Conservation (phyloP, 768 basidiomycete species). For the Filobasidium wieringae region DNA sequence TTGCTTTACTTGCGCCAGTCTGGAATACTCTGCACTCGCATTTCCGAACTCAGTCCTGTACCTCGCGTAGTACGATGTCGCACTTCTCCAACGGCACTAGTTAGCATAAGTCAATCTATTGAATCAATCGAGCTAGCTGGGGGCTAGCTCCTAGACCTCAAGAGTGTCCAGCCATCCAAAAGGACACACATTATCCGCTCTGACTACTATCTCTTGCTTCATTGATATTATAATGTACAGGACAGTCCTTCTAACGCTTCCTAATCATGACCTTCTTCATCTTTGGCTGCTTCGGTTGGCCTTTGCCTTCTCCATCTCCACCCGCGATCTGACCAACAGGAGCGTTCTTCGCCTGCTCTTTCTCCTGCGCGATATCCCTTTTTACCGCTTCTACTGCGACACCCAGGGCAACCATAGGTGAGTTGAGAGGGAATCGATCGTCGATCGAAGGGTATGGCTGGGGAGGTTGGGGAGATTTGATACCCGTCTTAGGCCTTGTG, state of each 20-base stretch:
- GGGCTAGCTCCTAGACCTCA: too few relatives aligned
- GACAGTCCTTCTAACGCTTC: slow-evolving; percentile 25
- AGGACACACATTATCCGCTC: too few relatives aligned
- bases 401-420: slow-evolving; percentile 63
- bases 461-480: slow-evolving; percentile 60
- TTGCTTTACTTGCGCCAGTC: too few relatives aligned
- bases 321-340: slow-evolving; percentile 7
- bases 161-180: too few relatives aligned
- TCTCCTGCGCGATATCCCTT: slow-evolving; percentile 62
- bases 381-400: slow-evolving; percentile 73
- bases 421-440: slow-evolving; percentile 65
- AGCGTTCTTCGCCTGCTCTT: slow-evolving; percentile 39
- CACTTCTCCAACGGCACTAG: too few relatives aligned
- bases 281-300: slow-evolving; percentile 25
- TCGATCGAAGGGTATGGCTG: slow-evolving; percentile 61
- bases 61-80: too few relatives aligned
- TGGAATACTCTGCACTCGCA: too few relatives aligned
- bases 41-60: too few relatives aligned
- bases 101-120: too few relatives aligned
- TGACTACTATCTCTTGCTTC: not conserved
- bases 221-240: too few relatives aligned
- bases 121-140: too few relatives aligned
- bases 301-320: slow-evolving; percentile 16
- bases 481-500: slow-evolving; percentile 29
- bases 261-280: slow-evolving; percentile 38